Evolutionary conservation across 148 eudicot species (phyloP).

Genomic region (Chenopodium formosanum): DNA sequence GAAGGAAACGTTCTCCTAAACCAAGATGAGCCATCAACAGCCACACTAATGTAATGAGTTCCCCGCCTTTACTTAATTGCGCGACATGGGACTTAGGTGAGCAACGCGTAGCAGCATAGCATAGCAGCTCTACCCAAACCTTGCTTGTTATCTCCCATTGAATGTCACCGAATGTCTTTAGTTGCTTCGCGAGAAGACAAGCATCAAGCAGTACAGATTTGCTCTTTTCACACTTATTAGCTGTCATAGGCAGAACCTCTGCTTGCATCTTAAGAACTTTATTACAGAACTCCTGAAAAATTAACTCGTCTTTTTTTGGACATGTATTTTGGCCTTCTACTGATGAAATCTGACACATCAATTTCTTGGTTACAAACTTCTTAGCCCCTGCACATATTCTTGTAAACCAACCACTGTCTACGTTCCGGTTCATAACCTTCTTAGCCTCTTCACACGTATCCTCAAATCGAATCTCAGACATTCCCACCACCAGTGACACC

Average conservation of each 20-base stretch:
- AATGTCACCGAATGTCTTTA: slow-evolving; percentile 10
- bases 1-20: slow-evolving; percentile 32
- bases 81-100: slow-evolving; percentile 19
- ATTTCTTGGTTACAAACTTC: not conserved
- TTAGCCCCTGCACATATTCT: not conserved
- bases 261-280: not conserved
- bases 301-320: not conserved
- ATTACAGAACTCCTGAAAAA: not conserved
- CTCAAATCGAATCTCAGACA: slow-evolving; percentile 22
- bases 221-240: slow-evolving; percentile 29
- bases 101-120: slow-evolving; percentile 31
- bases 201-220: slow-evolving; percentile 40
- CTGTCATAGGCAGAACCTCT: not conserved
- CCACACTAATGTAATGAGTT: slow-evolving; percentile 35
- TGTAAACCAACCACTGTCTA: not conserved
- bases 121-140: slow-evolving; percentile 42
- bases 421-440: not conserved
- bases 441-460: slow-evolving; percentile 28
- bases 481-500: slow-evolving; percentile 30
- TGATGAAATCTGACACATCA: too few relatives aligned
- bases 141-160: slow-evolving; percentile 38
- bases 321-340: not conserved
- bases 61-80: slow-evolving; percentile 24
- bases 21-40: slow-evolving; percentile 34
- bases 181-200: slow-evolving; percentile 28